Evolutionary conservation across 441 rosid species (phyloP).

Genomic region (Populus tomentosa): DNA sequence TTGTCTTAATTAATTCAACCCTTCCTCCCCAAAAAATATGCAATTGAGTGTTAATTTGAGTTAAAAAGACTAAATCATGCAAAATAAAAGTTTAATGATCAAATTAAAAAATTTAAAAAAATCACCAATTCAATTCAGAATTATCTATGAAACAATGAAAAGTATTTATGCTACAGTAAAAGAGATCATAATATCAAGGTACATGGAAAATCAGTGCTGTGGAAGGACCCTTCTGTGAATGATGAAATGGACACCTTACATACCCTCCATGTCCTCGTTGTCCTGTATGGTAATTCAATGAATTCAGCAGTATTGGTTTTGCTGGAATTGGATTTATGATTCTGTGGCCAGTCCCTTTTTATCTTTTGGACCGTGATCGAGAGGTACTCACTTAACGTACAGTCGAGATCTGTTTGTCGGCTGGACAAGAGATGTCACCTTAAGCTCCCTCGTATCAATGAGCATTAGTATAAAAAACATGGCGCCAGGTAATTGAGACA

Average conservation of each 20-base stretch:
- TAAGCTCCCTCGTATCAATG: neutral
- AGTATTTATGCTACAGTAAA: no score
- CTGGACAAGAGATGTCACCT: neutral
- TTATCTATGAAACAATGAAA: no score
- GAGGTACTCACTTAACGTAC: neutral
- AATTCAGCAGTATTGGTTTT: neutral
- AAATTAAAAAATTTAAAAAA: no score
- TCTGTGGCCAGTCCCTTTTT: neutral
- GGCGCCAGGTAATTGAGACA: slow-evolving; percentile 2
- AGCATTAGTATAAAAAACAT: neutral
- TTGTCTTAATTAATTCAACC: no score
- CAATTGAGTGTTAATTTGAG: no score
- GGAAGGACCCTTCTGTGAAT: neutral
- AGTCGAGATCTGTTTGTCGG: neutral
- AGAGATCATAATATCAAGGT: no score
- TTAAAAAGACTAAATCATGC: no score
- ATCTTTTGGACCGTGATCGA: neutral
- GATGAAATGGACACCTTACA: neutral
- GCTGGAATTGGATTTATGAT: neutral
- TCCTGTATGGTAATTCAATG: neutral
- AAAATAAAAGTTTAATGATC: no score
- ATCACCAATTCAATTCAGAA: no score
- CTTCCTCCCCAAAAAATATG: no score
- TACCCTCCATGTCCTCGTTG: neutral
- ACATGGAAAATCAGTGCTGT: no score